Evolutionary conservation across 495 filamentous ascomycete genomes (phyloP).

Genomic region (Podospora sp.): DNA sequence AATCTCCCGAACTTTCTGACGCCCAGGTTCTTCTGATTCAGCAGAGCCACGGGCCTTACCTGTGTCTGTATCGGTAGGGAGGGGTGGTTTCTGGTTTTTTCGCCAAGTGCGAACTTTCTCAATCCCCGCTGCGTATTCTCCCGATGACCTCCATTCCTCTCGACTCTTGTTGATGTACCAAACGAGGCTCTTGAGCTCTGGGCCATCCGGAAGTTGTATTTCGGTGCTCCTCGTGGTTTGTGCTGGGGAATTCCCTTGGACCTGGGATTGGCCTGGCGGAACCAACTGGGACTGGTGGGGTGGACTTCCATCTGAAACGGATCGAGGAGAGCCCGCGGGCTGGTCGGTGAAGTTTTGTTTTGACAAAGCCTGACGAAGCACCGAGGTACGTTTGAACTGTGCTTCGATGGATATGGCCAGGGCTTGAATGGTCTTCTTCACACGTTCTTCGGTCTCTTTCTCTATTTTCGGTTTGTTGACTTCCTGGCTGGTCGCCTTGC

Average conservation of each 20-base stretch:
- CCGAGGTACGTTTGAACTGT: conserved; percentile 25
- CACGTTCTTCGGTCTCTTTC: conserved; percentile 12
- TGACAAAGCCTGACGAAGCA: conserved; percentile 27
- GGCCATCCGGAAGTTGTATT: no score
- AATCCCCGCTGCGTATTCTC: background rate
- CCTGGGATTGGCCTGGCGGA: no score
- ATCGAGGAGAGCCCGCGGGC: background rate
- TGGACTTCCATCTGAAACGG: background rate
- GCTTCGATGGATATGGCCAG: conserved; percentile 24
- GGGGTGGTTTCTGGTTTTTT: background rate
- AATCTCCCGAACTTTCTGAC: background rate
- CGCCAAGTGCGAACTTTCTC: background rate
- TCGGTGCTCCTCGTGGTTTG: no score
- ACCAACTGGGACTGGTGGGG: no score
- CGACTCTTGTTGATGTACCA: background rate
- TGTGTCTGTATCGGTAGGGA: background rate
- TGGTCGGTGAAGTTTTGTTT: background rate
- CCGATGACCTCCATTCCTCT: background rate
- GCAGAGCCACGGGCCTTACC: background rate
- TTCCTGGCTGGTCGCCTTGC: background rate
- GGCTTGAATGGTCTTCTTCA: conserved; percentile 24
- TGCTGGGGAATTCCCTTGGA: no score
- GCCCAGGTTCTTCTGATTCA: conserved; percentile 1
- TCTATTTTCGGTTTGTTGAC: background rate
- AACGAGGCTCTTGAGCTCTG: background rate